Base-by-base conservation (phyloP, 2,329 filamentous ascomycete genomes). In the Achaetomium macrosporum region DNA sequence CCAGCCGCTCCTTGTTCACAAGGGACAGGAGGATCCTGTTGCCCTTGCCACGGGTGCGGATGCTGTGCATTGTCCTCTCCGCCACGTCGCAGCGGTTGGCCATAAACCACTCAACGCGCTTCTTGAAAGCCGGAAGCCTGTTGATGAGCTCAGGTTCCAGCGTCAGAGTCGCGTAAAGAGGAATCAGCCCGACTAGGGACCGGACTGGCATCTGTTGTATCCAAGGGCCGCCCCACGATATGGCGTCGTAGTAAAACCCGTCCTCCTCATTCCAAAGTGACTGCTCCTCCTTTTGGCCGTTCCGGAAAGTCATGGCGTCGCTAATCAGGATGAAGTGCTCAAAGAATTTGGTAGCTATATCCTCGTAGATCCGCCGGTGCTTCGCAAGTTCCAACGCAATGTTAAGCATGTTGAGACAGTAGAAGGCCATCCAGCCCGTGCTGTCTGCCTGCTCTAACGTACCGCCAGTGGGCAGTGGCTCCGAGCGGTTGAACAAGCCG, bases 341-440 rank as follows among this genome's bases (percentile, higher is more conserved):
- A 64, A 97, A 97, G 76, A 97, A 97, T 71, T 97, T 97, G 47
- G 90, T 95, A 1, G 92, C 91, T 74, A 97, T 87, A 65, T 97
- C 92, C 74, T 97, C 92, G 69, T 97, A 97, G 53, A 86, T 96
- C 39, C 91, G 85, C 42, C 93, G 85, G 68, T 96, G 90, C 73
- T 97, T 97, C 54, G 92, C 91, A 61, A 97, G 78, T 72, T 97
- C 93, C 12, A 97, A 79, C 13, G 91, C 85, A 65, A 97, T 97
- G 72, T 97, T 97, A 65, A 97, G 78, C 92, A 97, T 97, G 73
- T 84, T 90, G 57, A 97, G 73, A 65, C 87, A 96, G 75, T 95
- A 97, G 70, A 97, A 97, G 10, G 89, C 92, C 92, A 97, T 97
- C 92, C 92, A 97, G 31, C 92, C 92, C 10, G 92, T 97, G 68